These are phyloP conservation scores for Vitis riparia DNA, from an alignment of 164 flowering plant species.

Conservation along the genomic window DNA sequence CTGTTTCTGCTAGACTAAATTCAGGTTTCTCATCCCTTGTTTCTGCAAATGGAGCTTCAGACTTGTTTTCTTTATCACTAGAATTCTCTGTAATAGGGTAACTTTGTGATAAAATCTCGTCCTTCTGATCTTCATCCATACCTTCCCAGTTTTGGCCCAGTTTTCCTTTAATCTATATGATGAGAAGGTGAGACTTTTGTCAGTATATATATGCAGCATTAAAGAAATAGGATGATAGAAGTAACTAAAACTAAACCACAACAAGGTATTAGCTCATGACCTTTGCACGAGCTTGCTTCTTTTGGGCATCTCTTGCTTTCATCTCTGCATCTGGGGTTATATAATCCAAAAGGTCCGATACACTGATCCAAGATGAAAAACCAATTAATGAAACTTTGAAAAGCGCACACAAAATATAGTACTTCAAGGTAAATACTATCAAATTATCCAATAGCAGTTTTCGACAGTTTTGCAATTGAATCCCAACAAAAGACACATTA, in stretches of 20 bases:
- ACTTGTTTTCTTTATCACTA: slow-evolving; percentile 67
- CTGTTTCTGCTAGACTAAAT: slow-evolving; percentile 21
- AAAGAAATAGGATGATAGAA: no score
- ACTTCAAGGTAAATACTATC: neutral
- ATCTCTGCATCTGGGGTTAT: slow-evolving; percentile 81
- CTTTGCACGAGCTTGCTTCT: slow-evolving; percentile 81
- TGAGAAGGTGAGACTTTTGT: neutral
- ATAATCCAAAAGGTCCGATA: slow-evolving; percentile 87
- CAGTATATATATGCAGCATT: neutral
- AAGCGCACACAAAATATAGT: neutral
- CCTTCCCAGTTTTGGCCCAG: slow-evolving; percentile 52
- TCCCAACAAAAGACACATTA: no score
- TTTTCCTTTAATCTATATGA: slow-evolving; percentile 60
- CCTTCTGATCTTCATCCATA: slow-evolving; percentile 52
- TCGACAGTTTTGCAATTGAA: no score
- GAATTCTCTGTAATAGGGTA: slow-evolving; percentile 39
- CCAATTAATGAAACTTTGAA: neutral
- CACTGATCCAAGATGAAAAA: slow-evolving; percentile 48
- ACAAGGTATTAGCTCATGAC: slow-evolving; percentile 23
- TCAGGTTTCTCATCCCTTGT: slow-evolving; percentile 36
- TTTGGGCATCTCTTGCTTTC: slow-evolving; percentile 80
- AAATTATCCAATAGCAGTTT: neutral
- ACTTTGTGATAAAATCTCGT: slow-evolving; percentile 39
- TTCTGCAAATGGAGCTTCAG: slow-evolving; percentile 36
- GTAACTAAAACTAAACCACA: no score